Evolutionary conservation across 331 rosid genomes (phyloP), one percentile per base, ranked within the genome.

Genomic region (Arachis monticola): DNA sequence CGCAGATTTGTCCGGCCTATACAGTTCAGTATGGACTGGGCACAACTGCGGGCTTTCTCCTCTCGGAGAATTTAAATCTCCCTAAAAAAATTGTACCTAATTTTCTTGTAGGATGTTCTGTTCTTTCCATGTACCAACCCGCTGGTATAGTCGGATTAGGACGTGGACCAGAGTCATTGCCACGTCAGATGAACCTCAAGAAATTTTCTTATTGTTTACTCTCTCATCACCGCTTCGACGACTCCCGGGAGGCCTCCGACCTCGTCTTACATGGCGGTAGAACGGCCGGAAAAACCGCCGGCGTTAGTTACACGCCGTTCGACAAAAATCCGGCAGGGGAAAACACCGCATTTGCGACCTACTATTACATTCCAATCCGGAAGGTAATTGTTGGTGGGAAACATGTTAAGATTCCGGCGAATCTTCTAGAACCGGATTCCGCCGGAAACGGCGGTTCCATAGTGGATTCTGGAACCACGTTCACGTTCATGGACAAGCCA

Each of bases 131-230:
- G 13, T 73, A 86, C 3, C 92, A 88, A 8, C 94, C 97, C 0
- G 67, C 91, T 4, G 97, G 97, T 9, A 88, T 90, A 13, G 97
- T 87, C 0, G 94, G 97, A 40, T 88, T 92, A 41, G 97, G 94
- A 2, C 91, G 96, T 0, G 93, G 97, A 0, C 69, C 67, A 0
- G 80, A 92, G 45, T 90, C 96, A 5, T 50, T 92, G 5, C 96
- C 97, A 0, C 53, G 86, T 11, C 97, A 92, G 62, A 67, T 92
- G 88, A 81, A 86, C 30, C 93, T 92, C 27, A 75, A 76, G 22
- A 85, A 79, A 77, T 90, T 92, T 84, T 84, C 96, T 0, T 81
- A 90, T 77, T 92, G 97, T 47, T 64, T 92, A 1, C 48, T 82
- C 31, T 83, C 96, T 17, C 91, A 79, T 17, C 91, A 79, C 76